Evolutionary conservation across 2,329 filamentous ascomycete genomes (phyloP), one percentile per base, ranked within the genome.

Genomic region (Aspergillus japonicus): DNA sequence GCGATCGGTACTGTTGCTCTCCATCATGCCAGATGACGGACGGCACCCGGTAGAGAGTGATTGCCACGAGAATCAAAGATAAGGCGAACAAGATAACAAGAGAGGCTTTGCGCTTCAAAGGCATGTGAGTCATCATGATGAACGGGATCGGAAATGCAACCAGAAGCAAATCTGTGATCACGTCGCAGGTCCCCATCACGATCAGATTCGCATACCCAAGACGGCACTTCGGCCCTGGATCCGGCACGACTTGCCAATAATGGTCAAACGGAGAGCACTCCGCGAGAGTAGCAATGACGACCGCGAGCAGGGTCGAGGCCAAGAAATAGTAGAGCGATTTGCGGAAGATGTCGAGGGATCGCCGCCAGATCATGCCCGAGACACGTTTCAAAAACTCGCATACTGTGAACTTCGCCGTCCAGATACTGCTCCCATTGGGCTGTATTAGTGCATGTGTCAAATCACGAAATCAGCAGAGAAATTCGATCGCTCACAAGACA

Each of bases 341-440:
- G 10, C 97, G 79, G 12, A 87, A 86, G 50, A 86, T 76, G 63
- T 91, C 87, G 73, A 96, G 92, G 24, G 88, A 88, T 55, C 85
- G 84, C 62, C 89, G 87, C 90, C 93, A 97, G 58, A 91, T 90
- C 50, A 89, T 87, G 57, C 87, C 87, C 2, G 91, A 95, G 55
- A 98, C 84, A 58, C 94, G 89, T 73, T 89, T 90, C 66, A 98
- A 88, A 71, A 97, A 98, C 73, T 96, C 93, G 61, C 93, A 89
- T 59, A 98, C 89, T 39, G 93, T 91, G 69, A 89, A 85, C 75
- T 98, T 99, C 64, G 95, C 87, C 66, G 89, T 89, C 95, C 95
- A 99, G 60, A 98, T 87, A 68, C 92, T 96, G 44, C 54, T 48
- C 24, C 51, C 24, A 21, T 47, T 4, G 12, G 50, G 52, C 57